Evolutionary conservation across 2,329 filamentous ascomycete species (phyloP).

Genomic region (Colletotrichum sp.): DNA sequence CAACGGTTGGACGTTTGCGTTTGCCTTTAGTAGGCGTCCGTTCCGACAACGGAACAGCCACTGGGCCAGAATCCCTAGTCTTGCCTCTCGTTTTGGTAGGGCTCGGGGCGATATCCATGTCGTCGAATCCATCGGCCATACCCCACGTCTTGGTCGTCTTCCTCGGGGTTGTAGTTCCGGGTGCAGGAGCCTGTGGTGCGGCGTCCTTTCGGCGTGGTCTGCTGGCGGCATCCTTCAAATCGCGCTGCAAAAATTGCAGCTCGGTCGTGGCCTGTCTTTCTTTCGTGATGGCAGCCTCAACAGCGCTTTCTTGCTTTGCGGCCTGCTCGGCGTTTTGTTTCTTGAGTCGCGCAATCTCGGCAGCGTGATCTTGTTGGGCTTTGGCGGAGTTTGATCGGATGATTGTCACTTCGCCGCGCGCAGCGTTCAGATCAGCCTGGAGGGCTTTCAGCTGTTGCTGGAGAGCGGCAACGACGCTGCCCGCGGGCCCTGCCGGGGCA

Average conservation of each 20-base stretch:
- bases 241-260: slow-evolving; percentile 74
- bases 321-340: slow-evolving; percentile 69
- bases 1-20: slow-evolving; percentile 68
- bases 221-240: slow-evolving; percentile 65
- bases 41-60: slow-evolving; percentile 51
- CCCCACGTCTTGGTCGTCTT: slow-evolving; percentile 61
- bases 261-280: slow-evolving; percentile 71
- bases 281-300: slow-evolving; percentile 69
- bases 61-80: slow-evolving; percentile 45
- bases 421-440: slow-evolving; percentile 62
- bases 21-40: slow-evolving; percentile 72
- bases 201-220: slow-evolving; percentile 53
- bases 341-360: slow-evolving; percentile 64
- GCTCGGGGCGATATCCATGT: slow-evolving; percentile 61
- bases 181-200: slow-evolving; percentile 25
- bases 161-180: slow-evolving; percentile 59
- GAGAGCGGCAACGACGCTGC: slow-evolving; percentile 48
- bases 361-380: slow-evolving; percentile 65
- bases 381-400: slow-evolving; percentile 74
- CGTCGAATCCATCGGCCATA: slow-evolving; percentile 79
- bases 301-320: slow-evolving; percentile 65
- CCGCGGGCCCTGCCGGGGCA: slow-evolving; percentile 22
- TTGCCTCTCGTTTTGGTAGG: slow-evolving; percentile 55
- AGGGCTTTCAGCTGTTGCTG: slow-evolving; percentile 59
- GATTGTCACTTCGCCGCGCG: slow-evolving; percentile 76